Evolutionary conservation across 2,329 filamentous ascomycete genomes (phyloP).

Genomic region (Arachnopeziza araneosa): DNA sequence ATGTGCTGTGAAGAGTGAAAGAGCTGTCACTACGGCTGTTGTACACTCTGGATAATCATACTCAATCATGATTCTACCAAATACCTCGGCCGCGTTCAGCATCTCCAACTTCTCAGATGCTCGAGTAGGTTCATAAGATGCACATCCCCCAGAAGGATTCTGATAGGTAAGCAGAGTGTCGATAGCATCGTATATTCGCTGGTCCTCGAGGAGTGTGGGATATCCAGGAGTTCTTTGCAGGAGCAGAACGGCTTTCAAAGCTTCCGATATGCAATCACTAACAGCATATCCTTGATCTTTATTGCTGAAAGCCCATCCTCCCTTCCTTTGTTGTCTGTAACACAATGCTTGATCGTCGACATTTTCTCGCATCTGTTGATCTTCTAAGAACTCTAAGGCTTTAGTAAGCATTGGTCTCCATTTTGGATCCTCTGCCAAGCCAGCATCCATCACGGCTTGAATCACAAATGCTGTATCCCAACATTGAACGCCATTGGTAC

Average conservation of each 20-base stretch:
- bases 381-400: constrained; percentile 79
- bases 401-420: constrained; percentile 80
- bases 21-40: constrained; percentile 83
- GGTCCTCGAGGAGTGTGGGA: constrained; percentile 66
- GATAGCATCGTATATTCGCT: constrained; percentile 78
- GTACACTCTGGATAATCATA: constrained; percentile 99
- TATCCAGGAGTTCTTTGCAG: constrained; percentile 76
- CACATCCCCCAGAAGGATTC: constrained; percentile 77
- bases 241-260: constrained; percentile 77
- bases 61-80: constrained; percentile 96
- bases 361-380: constrained; percentile 85
- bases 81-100: constrained; percentile 94
- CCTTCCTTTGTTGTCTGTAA: constrained; percentile 87
- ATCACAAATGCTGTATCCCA: constrained; percentile 95
- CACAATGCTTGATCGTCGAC: constrained; percentile 69
- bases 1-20: constrained; percentile 74
- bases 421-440: constrained; percentile 67
- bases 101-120: constrained; percentile 74
- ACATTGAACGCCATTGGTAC: constrained; percentile 95
- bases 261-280: constrained; percentile 90
- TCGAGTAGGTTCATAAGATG: constrained; percentile 81
- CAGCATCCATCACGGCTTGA: constrained; percentile 73
- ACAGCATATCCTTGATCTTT: constrained; percentile 91
- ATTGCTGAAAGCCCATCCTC: constrained; percentile 94
- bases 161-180: constrained; percentile 91